Evolutionary conservation across 192 early-diverging fungal genomes (phyloP).

Genomic region (Radiomyces spectabilis): DNA sequence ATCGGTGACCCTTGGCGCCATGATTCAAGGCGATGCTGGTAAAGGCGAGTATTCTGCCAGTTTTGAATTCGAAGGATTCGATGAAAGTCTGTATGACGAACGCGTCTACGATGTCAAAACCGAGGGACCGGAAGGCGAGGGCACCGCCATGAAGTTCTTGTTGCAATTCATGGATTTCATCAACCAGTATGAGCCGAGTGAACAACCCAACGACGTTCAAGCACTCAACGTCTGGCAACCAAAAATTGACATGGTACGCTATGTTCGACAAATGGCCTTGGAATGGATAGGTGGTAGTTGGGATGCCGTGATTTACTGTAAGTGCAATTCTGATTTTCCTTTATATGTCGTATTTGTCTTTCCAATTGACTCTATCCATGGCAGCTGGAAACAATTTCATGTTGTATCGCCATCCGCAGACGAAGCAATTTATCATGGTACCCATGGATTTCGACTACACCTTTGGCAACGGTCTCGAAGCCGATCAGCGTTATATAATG

Average conservation of each 20-base stretch:
- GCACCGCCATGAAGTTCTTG: conserved; percentile 16
- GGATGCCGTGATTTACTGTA: conserved; percentile 27
- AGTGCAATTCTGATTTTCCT: not conserved
- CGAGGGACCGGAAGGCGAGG: conserved; percentile 7
- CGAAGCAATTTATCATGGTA: conserved; percentile 26
- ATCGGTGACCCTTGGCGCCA: conserved; percentile 12
- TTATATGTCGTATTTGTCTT: not conserved
- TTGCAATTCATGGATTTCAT: conserved; percentile 29
- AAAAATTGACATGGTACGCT: conserved; percentile 20
- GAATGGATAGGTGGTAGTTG: conserved; percentile 32
- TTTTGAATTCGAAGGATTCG: conserved; percentile 27
- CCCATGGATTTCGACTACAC: conserved; percentile 40
- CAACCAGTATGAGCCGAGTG: conserved; percentile 16
- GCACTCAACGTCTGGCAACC: conserved; percentile 18
- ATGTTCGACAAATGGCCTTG: conserved; percentile 23
- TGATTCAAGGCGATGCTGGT: conserved; percentile 22
- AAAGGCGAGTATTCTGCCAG: conserved; percentile 24
- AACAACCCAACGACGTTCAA: too few species aligned
- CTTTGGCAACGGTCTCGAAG: conserved; percentile 33
- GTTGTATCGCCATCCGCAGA: conserved; percentile 2
- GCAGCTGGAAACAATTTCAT: conserved; percentile 30
- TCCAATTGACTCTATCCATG: not conserved
- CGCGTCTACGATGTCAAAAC: conserved; percentile 27
- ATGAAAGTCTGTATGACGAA: conserved; percentile 11
- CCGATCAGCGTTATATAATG: conserved; percentile 4